phyloP scores from a whole-genome alignment of 768 basidiomycete species.

The Boletus barrowsii region DNA sequence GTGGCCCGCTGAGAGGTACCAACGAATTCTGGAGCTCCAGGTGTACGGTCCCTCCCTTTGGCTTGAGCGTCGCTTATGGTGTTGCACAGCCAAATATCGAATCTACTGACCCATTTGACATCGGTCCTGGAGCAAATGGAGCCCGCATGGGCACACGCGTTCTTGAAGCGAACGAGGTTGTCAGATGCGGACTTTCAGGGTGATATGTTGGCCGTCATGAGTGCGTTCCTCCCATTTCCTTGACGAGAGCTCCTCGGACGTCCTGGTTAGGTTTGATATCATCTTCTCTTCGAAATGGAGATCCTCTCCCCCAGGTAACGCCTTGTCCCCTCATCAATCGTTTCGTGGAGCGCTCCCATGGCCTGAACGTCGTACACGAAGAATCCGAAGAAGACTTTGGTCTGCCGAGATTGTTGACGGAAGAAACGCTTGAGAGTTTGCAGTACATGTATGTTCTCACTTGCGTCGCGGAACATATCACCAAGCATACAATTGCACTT shows the following conservation, averaged over 20 bases:
- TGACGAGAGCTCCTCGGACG: background rate
- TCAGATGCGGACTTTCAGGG: conserved; percentile 81
- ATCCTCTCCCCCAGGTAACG: conserved; percentile 81
- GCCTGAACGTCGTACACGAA: conserved; percentile 64
- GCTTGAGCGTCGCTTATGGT: background rate
- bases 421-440: conserved; percentile 71
- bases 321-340: conserved; percentile 62
- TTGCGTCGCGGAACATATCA: background rate
- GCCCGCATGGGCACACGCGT: conserved; percentile 72
- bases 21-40: conserved; percentile 64
- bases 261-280: conserved; percentile 63
- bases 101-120: conserved; percentile 68
- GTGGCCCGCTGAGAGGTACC: conserved; percentile 81
- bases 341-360: conserved; percentile 48
- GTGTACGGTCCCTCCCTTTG: conserved; percentile 41
- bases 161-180: conserved; percentile 71
- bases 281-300: conserved; percentile 67
- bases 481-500: conserved; percentile 18
- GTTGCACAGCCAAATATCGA: conserved; percentile 56
- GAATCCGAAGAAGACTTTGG: conserved; percentile 75
- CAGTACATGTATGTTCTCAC: conserved; percentile 67
- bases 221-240: conserved; percentile 35
- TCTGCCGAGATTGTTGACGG: conserved; percentile 64
- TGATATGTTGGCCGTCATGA: conserved; percentile 79
- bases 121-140: conserved; percentile 72